Base-by-base conservation (phyloP, 768 basidiomycete genomes). In the Pisolithus albus region DNA sequence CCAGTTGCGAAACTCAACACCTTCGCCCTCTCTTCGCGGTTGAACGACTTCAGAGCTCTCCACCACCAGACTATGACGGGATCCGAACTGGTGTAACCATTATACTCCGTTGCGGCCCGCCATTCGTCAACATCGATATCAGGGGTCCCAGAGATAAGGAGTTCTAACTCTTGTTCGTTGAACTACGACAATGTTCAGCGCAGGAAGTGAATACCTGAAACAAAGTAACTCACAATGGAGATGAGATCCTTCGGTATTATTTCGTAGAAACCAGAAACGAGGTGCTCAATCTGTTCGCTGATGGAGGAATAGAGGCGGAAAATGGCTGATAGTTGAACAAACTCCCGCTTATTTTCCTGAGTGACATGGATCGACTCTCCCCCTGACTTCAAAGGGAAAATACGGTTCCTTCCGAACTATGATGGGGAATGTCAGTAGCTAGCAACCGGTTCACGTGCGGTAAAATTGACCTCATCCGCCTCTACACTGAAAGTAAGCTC, bases 1-100 rank as follows among this genome's bases (percentile, higher is more conserved):
- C 92, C 83, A 1, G 96, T 95, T 13, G 93, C 94, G 70, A 99
- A 99, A 74, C 94, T 95, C 51, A 99, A 76, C 42, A 99, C 91
- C 68, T 96, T 93, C 30, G 96, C 93, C 51, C 92, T 78, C 70
- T 99, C 96, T 60, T 97, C 94, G 32, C 95, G 88, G 58, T 88
- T 92, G 73, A 97, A 97, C 8, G 92, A 95, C 69, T 98, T 92
- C 40, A 99, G 79, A 2, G 95, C 95, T 57, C 96, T 81, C 96
- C 96, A 99, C 88, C 92, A 97, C 94, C 94, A 99, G 26, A 90
- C 85, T 53, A 98, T 93, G 61, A 95, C 93, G 6, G 95, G 91
- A 66, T 99, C 94, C 3, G 87, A 88, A 61, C 86, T 80, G 6
- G 78, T 81, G 66, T 91, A 92, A 44, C 90, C 88, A 56, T 86